These are phyloP conservation scores for Sisymbrium irio DNA, from an alignment of 345 rosid genomes.

Conservation along the genomic window DNA sequence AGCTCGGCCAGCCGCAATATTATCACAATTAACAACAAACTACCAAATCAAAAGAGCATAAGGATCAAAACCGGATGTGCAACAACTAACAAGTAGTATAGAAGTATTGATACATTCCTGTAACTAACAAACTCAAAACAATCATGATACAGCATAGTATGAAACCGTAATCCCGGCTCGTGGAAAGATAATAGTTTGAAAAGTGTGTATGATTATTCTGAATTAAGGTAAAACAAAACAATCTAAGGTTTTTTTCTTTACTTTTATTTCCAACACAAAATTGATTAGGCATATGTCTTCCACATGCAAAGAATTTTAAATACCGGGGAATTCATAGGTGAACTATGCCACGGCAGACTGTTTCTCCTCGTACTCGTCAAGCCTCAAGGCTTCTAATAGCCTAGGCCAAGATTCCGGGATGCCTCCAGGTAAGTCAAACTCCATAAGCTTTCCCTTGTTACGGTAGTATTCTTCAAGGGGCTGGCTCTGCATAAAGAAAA, in stretches of 20 bases:
- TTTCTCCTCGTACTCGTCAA: conserved; percentile 72
- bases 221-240: neutral
- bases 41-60: neutral
- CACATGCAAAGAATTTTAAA: conserved; percentile 56
- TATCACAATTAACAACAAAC: conserved; percentile 3
- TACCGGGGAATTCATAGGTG: conserved; percentile 21
- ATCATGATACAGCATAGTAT: conserved; percentile 28
- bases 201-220: conserved; percentile 29
- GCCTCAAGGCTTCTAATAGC: conserved; percentile 81
- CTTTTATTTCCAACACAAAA: conserved; percentile 43
- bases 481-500: conserved; percentile 58
- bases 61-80: neutral
- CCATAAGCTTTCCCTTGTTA: conserved; percentile 64
- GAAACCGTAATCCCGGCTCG: neutral
- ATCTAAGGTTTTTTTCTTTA: conserved; percentile 20
- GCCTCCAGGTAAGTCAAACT: conserved; percentile 89
- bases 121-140: conserved; percentile 25
- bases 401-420: conserved; percentile 97
- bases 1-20: conserved; percentile 90
- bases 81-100: conserved; percentile 4
- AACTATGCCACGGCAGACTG: conserved; percentile 66
- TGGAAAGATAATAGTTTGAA: conserved; percentile 13
- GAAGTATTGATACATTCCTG: conserved; percentile 23
- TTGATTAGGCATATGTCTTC: conserved; percentile 46
- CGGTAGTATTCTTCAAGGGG: conserved; percentile 88